phyloP scores from a whole-genome alignment of 2,329 filamentous ascomycete species.

The Venturia oleaginea region DNA sequence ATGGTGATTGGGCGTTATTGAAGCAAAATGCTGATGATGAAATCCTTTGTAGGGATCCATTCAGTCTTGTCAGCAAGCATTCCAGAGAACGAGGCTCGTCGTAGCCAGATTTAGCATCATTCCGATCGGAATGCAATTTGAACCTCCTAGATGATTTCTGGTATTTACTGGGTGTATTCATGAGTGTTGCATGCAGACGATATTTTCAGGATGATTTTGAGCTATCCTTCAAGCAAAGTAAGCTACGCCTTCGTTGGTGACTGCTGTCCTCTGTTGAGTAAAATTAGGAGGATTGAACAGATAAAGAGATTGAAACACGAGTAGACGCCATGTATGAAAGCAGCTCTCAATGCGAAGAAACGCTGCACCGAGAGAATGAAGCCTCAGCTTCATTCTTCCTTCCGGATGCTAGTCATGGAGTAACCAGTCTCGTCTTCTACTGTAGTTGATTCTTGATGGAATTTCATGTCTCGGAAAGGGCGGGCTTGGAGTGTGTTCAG shows the following conservation, averaged over 20 bases:
- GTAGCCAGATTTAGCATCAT: neutral
- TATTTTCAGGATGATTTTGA: neutral
- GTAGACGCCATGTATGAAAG: neutral
- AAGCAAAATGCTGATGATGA: neutral
- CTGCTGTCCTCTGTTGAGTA: neutral
- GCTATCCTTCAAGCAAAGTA: neutral
- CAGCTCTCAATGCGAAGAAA: neutral
- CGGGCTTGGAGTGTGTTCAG: neutral
- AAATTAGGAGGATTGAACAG: neutral
- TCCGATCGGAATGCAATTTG: neutral
- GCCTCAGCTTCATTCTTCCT: neutral
- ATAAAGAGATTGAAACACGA: conserved; percentile 6
- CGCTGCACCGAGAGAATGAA: neutral
- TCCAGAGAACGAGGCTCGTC: neutral
- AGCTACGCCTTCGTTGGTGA: neutral
- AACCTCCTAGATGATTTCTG: neutral
- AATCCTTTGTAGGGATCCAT: neutral
- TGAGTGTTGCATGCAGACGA: neutral
- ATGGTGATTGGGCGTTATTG: neutral
- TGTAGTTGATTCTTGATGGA: too few species aligned
- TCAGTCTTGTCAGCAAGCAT: neutral
- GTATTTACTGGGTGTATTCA: neutral
- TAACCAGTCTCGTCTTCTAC: too few species aligned
- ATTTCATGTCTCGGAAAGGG: neutral
- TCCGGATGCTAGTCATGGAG: neutral